Percentiles rank a stretch among this genome's conserved stretches.
Conservation (phyloP, 2,329 filamentous ascomycete species). For the Tolypocladium paradoxum region DNA sequence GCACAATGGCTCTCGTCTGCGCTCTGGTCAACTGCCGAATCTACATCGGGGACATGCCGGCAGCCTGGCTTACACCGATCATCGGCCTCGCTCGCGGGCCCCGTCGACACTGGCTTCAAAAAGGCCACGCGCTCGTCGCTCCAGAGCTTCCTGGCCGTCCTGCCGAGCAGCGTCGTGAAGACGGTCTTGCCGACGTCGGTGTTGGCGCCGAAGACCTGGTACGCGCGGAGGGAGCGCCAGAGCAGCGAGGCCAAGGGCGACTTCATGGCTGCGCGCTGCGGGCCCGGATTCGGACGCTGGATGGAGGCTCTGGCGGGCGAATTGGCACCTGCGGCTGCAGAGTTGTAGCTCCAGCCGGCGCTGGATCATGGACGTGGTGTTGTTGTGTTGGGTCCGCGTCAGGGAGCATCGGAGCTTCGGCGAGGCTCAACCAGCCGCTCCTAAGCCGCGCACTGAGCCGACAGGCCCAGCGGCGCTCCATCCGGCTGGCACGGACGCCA, state of each 20-base stretch:
- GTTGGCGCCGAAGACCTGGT: constrained; percentile 76
- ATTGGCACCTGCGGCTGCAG: neutral
- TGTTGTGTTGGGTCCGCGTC: constrained; percentile 4
- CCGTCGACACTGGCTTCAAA: constrained; percentile 75
- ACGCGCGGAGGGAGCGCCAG: constrained; percentile 56
- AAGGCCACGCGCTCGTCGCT: constrained; percentile 45
- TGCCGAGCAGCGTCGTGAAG: constrained; percentile 61
- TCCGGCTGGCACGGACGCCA: neutral
- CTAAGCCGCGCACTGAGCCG: neutral
- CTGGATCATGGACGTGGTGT: neutral
- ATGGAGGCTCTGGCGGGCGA: neutral
- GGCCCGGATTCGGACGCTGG: neutral
- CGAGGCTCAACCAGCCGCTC: constrained; percentile 1
- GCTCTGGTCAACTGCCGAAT: neutral
- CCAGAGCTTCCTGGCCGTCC: constrained; percentile 40
- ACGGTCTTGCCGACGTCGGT: constrained; percentile 81
- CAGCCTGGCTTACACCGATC: constrained; percentile 40
- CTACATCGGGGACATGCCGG: neutral
- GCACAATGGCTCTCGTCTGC: neutral
- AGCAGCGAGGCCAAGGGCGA: constrained; percentile 47
- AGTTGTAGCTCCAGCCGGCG: neutral
- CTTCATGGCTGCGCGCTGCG: constrained; percentile 5
- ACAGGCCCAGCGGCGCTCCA: neutral
- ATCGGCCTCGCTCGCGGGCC: constrained; percentile 58
- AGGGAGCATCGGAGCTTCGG: neutral